phyloP scores from a whole-genome alignment of 306 rosid genomes.

The Citrullus amarus region DNA sequence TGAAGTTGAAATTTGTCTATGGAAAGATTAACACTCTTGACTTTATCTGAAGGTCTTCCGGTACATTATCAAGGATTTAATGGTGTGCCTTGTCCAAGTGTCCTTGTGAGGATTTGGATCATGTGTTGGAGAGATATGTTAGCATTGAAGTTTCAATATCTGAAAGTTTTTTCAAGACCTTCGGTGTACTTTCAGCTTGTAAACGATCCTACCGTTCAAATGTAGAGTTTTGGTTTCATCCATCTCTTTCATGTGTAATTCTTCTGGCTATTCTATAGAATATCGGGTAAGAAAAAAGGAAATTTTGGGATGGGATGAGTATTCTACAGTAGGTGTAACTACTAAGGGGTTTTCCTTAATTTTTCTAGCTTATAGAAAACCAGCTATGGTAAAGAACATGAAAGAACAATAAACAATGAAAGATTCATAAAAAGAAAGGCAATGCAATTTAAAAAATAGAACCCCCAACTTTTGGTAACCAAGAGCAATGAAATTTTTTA shows the following conservation, averaged over 20 bases:
- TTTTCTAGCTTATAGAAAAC: not conserved
- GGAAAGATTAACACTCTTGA: not conserved
- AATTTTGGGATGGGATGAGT: not conserved
- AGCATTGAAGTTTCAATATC: not conserved
- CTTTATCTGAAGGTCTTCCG: not conserved
- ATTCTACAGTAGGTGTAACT: not conserved
- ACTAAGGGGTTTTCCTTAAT: not conserved
- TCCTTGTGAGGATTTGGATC: not conserved
- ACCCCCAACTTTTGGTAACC: not conserved
- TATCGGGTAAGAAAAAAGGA: not conserved
- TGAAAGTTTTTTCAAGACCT: not conserved
- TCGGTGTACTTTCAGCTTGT: not conserved
- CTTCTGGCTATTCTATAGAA: not conserved
- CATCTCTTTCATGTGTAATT: not conserved
- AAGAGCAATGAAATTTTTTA: not conserved
- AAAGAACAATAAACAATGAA: not conserved
- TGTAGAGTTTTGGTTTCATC: not conserved
- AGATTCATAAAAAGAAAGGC: not conserved
- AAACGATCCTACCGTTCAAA: not conserved
- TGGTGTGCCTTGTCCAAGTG: not conserved
- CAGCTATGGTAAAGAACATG: not conserved
- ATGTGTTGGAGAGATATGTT: not conserved
- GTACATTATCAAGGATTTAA: not conserved
- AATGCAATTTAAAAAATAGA: not conserved
- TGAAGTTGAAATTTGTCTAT: not conserved